Evolutionary conservation across 2,329 filamentous ascomycete species (phyloP).

Genomic region (Pseudocercospora eumusae): DNA sequence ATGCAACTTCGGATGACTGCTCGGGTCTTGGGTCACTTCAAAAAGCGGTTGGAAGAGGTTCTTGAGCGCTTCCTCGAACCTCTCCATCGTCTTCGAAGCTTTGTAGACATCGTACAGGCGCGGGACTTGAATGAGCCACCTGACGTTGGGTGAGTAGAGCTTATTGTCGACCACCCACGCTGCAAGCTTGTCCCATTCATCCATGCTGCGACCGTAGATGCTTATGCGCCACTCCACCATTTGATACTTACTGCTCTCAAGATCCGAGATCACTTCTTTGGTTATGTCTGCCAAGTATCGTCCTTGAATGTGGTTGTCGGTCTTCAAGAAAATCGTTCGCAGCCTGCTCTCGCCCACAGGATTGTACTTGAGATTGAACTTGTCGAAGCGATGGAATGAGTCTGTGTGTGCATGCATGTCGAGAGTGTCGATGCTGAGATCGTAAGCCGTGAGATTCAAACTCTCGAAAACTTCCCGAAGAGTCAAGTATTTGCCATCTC

Average conservation of each 20-base stretch:
- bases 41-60: conserved; percentile 95
- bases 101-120: conserved; percentile 96
- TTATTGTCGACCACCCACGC: conserved; percentile 98
- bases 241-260: conserved; percentile 98
- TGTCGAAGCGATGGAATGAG: conserved; percentile 98
- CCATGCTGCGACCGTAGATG: conserved; percentile 86
- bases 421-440: conserved; percentile 94
- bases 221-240: conserved; percentile 99
- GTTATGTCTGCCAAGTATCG: conserved; percentile 96
- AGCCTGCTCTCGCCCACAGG: conserved; percentile 93
- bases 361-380: conserved; percentile 99
- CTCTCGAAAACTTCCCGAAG: conserved; percentile 92
- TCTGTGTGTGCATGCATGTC: conserved; percentile 99
- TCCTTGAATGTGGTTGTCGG: conserved; percentile 95
- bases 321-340: conserved; percentile 98
- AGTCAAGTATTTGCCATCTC: conserved; percentile 90
- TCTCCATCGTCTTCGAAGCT: conserved; percentile 79
- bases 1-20: conserved; percentile 86
- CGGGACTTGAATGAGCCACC: conserved; percentile 95
- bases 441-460: conserved; percentile 95
- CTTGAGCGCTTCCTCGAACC: conserved; percentile 83
- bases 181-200: conserved; percentile 97
- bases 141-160: conserved; percentile 93
- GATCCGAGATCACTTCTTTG: conserved; percentile 93
- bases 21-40: conserved; percentile 85